Conservation (phyloP, 805 yeast species). For the Hanseniaspora thailandica region DNA sequence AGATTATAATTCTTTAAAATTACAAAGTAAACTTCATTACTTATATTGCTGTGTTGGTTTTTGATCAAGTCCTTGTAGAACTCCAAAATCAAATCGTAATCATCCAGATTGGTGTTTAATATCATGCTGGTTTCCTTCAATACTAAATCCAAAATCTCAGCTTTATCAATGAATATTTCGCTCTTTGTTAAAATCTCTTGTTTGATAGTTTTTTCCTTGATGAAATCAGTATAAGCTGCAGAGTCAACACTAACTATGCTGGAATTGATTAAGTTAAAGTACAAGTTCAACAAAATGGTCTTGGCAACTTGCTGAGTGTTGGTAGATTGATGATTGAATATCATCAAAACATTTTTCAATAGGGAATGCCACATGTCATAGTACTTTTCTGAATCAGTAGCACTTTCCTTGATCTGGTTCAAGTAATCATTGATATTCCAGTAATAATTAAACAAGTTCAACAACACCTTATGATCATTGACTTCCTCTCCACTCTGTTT, state of each 20-base stretch:
- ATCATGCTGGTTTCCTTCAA: conserved; percentile 3
- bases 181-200: not conserved
- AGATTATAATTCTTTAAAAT: not conserved
- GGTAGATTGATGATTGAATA: not conserved
- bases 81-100: not conserved
- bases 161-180: not conserved
- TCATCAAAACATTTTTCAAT: not conserved
- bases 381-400: not conserved
- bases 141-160: not conserved
- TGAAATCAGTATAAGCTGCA: not conserved
- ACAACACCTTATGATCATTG: not conserved
- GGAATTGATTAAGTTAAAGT: conserved; percentile 2
- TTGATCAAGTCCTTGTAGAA: not conserved
- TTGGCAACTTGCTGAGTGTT: not conserved
- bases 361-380: conserved; percentile 1
- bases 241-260: conserved; percentile 6
- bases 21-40: not conserved
- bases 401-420: not conserved
- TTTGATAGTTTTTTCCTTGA: not conserved
- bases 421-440: conserved; percentile 13
- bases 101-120: not conserved
- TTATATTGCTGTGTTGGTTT: not conserved
- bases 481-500: not conserved
- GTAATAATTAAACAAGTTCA: conserved; percentile 3
- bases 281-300: not conserved